Evolutionary conservation across 805 yeast species (phyloP).

Genomic region (Debaryomyces hansenii): DNA sequence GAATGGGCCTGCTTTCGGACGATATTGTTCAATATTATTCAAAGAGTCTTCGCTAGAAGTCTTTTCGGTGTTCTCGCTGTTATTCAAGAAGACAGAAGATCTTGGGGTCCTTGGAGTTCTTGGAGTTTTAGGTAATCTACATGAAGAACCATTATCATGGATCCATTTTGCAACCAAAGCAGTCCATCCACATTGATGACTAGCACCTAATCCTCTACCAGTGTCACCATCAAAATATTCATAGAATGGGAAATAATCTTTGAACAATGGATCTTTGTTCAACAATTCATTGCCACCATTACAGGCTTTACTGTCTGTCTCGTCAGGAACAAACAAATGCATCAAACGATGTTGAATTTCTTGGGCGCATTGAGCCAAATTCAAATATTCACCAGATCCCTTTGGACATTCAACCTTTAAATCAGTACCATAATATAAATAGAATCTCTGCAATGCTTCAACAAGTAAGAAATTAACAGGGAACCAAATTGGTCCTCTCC

Average conservation of each 20-base stretch:
- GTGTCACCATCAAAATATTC: conserved; percentile 94
- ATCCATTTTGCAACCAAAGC: conserved; percentile 89
- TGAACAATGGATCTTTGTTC: conserved; percentile 66
- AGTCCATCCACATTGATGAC: conserved; percentile 97
- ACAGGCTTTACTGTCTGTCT: conserved; percentile 68
- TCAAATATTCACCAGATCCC: conserved; percentile 73
- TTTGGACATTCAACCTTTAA: conserved; percentile 86
- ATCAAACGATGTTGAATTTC: conserved; percentile 85
- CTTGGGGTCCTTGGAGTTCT: conserved; percentile 29
- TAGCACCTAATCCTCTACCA: conserved; percentile 90
- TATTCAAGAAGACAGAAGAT: conserved; percentile 23
- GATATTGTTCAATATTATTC: conserved; percentile 40
- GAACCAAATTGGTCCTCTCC: conserved; percentile 99
- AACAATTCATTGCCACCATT: conserved; percentile 62
- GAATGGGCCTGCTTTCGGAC: conserved; percentile 48
- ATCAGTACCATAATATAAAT: conserved; percentile 82
- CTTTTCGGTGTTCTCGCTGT: conserved; percentile 6
- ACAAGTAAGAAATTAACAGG: conserved; percentile 85
- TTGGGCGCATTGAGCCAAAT: conserved; percentile 88
- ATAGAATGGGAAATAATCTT: conserved; percentile 73
- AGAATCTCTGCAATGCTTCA: conserved; percentile 84
- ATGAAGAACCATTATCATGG: conserved; percentile 80
- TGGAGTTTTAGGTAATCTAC: conserved; percentile 51
- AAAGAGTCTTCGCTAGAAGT: conserved; percentile 19
- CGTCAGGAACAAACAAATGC: conserved; percentile 69